Evolutionary conservation across 2,329 filamentous ascomycete genomes (phyloP).

Genomic region (Fusarium begoniae): DNA sequence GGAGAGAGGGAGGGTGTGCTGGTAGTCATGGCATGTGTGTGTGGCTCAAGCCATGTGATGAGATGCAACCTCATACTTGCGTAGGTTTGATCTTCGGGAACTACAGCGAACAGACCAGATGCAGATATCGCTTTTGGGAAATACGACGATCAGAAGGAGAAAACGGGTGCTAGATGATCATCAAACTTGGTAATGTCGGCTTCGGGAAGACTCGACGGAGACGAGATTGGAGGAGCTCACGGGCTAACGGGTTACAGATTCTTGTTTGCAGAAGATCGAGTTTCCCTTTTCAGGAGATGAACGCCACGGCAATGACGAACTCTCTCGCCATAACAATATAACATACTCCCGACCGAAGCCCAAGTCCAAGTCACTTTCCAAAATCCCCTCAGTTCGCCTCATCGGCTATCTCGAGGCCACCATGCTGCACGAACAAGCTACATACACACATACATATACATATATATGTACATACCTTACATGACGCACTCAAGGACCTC

Average conservation of each 20-base stretch:
- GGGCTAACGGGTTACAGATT: constrained; percentile 22
- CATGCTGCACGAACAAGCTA: neutral
- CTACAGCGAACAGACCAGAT: neutral
- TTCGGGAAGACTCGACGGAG: constrained; percentile 16
- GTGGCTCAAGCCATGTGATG: neutral
- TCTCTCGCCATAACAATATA: neutral
- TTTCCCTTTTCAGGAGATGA: neutral
- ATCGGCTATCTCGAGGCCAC: neutral
- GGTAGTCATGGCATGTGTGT: neutral
- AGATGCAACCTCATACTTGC: neutral
- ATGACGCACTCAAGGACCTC: neutral
- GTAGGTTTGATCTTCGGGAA: neutral
- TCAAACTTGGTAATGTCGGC: constrained; percentile 1
- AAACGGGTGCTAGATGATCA: neutral
- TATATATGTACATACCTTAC: neutral
- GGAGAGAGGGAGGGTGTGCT: neutral
- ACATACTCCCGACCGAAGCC: neutral
- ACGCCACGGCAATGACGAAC: neutral
- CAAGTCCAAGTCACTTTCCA: neutral
- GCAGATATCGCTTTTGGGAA: constrained; percentile 5
- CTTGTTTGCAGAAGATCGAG: constrained; percentile 20
- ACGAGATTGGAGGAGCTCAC: constrained; percentile 20
- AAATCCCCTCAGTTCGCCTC: neutral
- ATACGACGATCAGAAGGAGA: neutral
- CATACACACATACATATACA: neutral